phyloP scores from a whole-genome alignment of 495 filamentous ascomycete species.

The Darksidea phi region DNA sequence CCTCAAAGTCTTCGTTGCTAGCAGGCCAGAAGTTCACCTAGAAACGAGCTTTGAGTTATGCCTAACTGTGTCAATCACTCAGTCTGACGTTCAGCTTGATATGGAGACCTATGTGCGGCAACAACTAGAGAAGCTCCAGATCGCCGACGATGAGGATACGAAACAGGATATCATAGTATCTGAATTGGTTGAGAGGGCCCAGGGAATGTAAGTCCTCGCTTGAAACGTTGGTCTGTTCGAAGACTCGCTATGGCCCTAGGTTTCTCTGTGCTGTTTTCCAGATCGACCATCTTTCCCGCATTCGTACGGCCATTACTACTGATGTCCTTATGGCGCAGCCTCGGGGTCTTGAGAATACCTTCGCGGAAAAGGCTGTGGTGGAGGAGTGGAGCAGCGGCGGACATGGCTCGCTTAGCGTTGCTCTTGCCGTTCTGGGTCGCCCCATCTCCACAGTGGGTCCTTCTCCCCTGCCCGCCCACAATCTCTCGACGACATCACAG shows the following conservation, averaged over 20 bases:
- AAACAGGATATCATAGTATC: neutral
- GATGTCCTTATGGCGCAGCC: neutral
- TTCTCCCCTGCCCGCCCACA: neutral
- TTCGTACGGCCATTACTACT: neutral
- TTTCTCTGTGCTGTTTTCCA: neutral
- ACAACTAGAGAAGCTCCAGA: neutral
- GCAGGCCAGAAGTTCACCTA: too few relatives aligned
- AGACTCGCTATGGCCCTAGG: neutral
- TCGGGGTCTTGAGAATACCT: neutral
- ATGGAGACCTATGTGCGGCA: neutral
- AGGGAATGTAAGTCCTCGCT: too few relatives aligned
- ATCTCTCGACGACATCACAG: slow-evolving; percentile 11
- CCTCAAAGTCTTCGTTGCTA: too few relatives aligned
- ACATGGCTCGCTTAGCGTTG: too few relatives aligned
- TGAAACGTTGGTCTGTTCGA: neutral
- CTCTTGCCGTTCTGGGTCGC: too few relatives aligned
- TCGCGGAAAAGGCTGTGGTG: neutral
- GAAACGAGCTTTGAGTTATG: too few relatives aligned
- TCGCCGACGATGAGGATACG: neutral
- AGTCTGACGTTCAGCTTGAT: neutral
- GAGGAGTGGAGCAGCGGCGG: too few relatives aligned
- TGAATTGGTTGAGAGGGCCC: neutral
- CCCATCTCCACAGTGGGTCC: neutral
- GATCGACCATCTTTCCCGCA: neutral
- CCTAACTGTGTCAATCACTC: neutral